These are phyloP conservation scores for Colletotrichum endophyticum DNA, from an alignment of 2,329 filamentous ascomycete genomes.

Conservation along the genomic window DNA sequence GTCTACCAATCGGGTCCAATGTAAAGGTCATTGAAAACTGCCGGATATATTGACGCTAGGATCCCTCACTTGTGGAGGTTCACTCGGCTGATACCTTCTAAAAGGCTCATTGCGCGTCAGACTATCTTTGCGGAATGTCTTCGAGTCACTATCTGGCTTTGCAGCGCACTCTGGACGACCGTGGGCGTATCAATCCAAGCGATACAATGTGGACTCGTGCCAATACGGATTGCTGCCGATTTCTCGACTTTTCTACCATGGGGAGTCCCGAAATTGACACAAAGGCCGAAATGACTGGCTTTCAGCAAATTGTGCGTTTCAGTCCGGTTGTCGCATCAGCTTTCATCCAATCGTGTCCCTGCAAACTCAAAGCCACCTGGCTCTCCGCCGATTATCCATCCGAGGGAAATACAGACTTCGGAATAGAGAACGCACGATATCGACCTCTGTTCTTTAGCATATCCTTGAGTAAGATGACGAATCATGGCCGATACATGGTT, in stretches of 20 bases:
- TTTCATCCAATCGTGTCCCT: not conserved
- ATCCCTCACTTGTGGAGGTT: not conserved
- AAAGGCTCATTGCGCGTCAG: not conserved
- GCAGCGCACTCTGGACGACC: not conserved
- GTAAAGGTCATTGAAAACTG: not conserved
- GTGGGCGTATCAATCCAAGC: not conserved
- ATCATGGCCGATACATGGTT: not conserved
- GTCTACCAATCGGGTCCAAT: not conserved
- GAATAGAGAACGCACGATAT: not conserved
- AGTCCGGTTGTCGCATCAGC: not conserved
- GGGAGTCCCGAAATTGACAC: not conserved
- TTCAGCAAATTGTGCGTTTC: not conserved
- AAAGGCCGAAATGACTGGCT: not conserved
- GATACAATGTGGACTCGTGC: not conserved
- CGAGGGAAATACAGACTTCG: not conserved
- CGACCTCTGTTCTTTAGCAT: not conserved
- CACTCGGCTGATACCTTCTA: not conserved
- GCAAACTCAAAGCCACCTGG: not conserved
- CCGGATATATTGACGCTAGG: not conserved
- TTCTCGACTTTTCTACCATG: not conserved
- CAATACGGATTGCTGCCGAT: not conserved
- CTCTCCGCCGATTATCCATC: not conserved
- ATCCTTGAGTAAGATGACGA: not conserved
- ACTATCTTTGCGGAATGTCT: not conserved
- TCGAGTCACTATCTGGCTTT: not conserved